A percentile compares a stretch with the other conserved stretches of the same genome.
Conservation (phyloP, 495 filamentous ascomycete genomes). For the Lophium mytilinum region DNA sequence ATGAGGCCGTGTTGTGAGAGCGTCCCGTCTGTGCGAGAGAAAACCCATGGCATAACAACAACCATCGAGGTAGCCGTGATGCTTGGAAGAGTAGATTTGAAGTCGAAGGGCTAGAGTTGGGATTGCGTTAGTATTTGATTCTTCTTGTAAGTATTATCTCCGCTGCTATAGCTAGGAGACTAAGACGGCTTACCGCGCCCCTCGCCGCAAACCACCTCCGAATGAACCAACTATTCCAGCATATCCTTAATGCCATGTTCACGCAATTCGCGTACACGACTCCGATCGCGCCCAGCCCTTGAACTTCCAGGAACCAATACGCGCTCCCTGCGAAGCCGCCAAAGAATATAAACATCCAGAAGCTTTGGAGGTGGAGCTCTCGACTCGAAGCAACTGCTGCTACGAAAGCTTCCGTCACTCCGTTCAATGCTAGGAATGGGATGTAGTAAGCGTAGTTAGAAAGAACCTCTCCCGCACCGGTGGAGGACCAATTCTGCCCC, state of each 20-base stretch:
- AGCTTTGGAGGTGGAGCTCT: conserved; percentile 64
- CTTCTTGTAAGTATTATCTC: neutral
- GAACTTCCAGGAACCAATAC: conserved; percentile 57
- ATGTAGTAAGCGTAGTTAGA: conserved; percentile 84
- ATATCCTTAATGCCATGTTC: conserved; percentile 75
- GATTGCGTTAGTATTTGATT: neutral
- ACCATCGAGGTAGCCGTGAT: neutral
- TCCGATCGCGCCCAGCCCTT: conserved; percentile 63
- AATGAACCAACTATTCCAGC: conserved; percentile 73
- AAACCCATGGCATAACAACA: neutral
- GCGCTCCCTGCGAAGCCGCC: conserved; percentile 62
- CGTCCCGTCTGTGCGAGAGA: neutral
- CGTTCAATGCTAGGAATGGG: conserved; percentile 85
- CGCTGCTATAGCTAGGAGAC: no score
- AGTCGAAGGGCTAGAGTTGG: neutral
- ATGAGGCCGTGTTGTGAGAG: neutral
- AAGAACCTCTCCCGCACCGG: conserved; percentile 59
- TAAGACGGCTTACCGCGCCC: neutral
- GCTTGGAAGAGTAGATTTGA: neutral
- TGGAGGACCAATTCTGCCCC: conserved; percentile 60
- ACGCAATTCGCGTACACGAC: conserved; percentile 77
- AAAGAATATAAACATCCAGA: conserved; percentile 76
- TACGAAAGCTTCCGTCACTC: conserved; percentile 86
- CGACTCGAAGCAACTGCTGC: conserved; percentile 64
- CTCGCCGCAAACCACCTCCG: conserved; percentile 45